phyloP scores from a whole-genome alignment of 2,329 filamentous ascomycete species.

The Beauveria bassiana region DNA sequence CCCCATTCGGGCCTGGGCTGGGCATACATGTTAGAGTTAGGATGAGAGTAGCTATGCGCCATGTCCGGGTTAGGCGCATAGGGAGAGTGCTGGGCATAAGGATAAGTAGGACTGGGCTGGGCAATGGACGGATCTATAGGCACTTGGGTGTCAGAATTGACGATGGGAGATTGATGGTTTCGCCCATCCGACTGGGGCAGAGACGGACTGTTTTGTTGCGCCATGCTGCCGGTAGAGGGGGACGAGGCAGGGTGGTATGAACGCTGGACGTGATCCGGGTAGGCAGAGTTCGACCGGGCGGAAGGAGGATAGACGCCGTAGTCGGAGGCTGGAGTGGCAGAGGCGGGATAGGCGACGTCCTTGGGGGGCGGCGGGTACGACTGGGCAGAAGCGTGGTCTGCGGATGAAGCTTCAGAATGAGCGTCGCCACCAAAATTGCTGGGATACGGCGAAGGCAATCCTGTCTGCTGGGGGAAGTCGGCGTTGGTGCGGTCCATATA shows the following conservation, averaged over 20 bases:
- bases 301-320: conserved; percentile 71
- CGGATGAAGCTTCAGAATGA: conserved; percentile 76
- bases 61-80: conserved; percentile 83
- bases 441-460: conserved; percentile 70
- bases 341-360: conserved; percentile 71
- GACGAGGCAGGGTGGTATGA: conserved; percentile 72
- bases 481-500: conserved; percentile 56
- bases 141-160: conserved; percentile 93
- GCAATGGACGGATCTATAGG: conserved; percentile 99
- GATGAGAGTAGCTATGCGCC: conserved; percentile 65
- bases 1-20: conserved; percentile 69
- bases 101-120: conserved; percentile 84
- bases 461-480: conserved; percentile 73
- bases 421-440: conserved; percentile 56
- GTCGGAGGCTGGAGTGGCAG: conserved; percentile 80
- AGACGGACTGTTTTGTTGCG: conserved; percentile 97
- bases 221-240: conserved; percentile 79
- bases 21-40: conserved; percentile 55
- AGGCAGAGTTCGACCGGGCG: conserved; percentile 68
- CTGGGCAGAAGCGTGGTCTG: conserved; percentile 92
- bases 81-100: conserved; percentile 75
- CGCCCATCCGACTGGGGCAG: conserved; percentile 75
- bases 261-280: conserved; percentile 81
- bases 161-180: conserved; percentile 67
- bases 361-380: conserved; percentile 77